Base-by-base conservation (phyloP, 2,329 filamentous ascomycete species). In the Pseudogymnoascus sp. region DNA sequence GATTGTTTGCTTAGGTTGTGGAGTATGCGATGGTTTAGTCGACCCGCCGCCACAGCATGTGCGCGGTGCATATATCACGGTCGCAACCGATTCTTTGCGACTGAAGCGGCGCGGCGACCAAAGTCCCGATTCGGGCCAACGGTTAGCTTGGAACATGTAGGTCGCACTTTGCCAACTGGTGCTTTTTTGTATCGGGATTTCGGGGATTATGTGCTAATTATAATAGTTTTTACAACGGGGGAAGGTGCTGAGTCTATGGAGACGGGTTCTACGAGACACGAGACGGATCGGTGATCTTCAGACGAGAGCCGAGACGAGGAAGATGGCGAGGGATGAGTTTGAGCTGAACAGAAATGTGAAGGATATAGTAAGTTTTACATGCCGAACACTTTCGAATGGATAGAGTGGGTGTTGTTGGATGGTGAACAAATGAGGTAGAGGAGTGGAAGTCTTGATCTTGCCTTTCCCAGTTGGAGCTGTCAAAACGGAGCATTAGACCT, bases 321-420 rank as follows among this genome's bases (percentile, higher is more conserved):
- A 73, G 60, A 85, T 80, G 71, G 84, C 79, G 36, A 78, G 83
- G 17, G 78, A 80, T 63, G 84, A 87, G 69, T 85, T 87, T 68
- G 81, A 85, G 71, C 77, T 83, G 62, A 80, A 85, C 67, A 78
- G 79, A 24, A 66, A 73, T 60, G 81, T 86, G 54, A 80, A 78
- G 1, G 84, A 87, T 68, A 66, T 82, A 60, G 83, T 85, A 71
- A 50, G 80, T 75, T 61, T 33, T 58, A 15, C 24, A 50, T 17
- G n/a, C n/a, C n/a, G n/a, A n/a, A n/a, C n/a, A n/a, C 7, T 5
- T 37, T n/a, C 10, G 26, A 7, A 9, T 29, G 6, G 8, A 29
- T 13, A 17, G 44, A n/a, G 44, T 50, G n/a, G 13, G 2, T 44
- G 41, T 29, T 13, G 8, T 15, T 15, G 17, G 17, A 1, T 2